Base-by-base conservation (phyloP, 805 yeast genomes). In the Cyberlindnera bimundalis region DNA sequence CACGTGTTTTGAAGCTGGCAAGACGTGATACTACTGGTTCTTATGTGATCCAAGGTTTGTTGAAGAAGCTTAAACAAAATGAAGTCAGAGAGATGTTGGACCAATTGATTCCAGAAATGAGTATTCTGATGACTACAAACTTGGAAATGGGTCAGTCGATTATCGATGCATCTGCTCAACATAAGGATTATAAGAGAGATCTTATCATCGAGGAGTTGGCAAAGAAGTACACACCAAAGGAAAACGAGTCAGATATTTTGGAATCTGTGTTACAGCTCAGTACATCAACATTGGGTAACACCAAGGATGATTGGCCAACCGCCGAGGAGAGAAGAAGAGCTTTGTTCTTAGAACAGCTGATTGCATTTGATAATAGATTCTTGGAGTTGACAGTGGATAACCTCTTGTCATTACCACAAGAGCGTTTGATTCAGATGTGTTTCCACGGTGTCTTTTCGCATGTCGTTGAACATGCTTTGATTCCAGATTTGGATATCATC, bases 371-470 rank as follows among this genome's bases (percentile, higher is more conserved):
- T 53, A 69, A 71, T 21, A 65, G 68, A 35, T 79, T 86, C 46
- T 69, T 82, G 12, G 61, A 71, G 13, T 69, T 79, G 32, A 71
- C 79, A 2, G 68, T 85, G 57, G 79, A 78, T 37, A 78, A 81
- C 42, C 61, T 84, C 44, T 59, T 86, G 38, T 72, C 71, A 2
- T 60, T 84, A 42, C 81, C 84, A 12, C 64, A 64, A n/a, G 84
- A 77, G 45, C 71, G 78, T 46, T 61, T 88, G 25, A 52, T 77
- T 23, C 83, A 81, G 54, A 80, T 91, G 84, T 84, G 95, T 54
- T 70, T 69, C 51, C 96, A 91, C 59, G 95, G 96, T 9, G 93
- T 89, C 2, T 89, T 86, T 51, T 87, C 96, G 1, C 96, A 85
- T 57, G 89, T 88, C 33, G 78, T 91, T 27, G 96, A 90, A 57